Percentiles rank a stretch among this genome's conserved stretches.
phyloP scores from a whole-genome alignment of 768 basidiomycete genomes.

The Leccinum fibrillosum region DNA sequence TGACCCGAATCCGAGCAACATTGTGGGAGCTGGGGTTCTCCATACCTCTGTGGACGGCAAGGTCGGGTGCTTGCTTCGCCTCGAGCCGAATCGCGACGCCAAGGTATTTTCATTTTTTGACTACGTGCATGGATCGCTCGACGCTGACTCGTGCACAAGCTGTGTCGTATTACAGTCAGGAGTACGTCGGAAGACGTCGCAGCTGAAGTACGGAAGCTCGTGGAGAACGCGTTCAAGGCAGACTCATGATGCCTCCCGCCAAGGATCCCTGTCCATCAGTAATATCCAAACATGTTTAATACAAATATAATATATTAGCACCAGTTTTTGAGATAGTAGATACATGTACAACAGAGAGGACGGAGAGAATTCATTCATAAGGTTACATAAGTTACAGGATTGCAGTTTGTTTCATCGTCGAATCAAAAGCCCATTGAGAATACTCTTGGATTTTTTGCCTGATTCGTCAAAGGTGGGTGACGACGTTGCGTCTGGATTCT shows the following conservation, averaged over 20 bases:
- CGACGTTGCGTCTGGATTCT: slow-evolving; percentile 6
- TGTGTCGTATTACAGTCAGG: slow-evolving; percentile 90
- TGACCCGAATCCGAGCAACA: slow-evolving; percentile 92
- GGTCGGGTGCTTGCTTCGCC: slow-evolving; percentile 87
- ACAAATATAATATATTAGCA: slow-evolving; percentile 24
- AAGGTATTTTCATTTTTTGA: slow-evolving; percentile 53
- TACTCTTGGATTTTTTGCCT: slow-evolving; percentile 34
- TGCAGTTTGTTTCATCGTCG: slow-evolving; percentile 29
- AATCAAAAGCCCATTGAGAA: slow-evolving; percentile 39
- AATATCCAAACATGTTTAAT: slow-evolving; percentile 20
- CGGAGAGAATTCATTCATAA: neutral
- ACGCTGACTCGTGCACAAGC: slow-evolving; percentile 38
- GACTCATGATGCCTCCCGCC: slow-evolving; percentile 9
- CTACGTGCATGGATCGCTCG: neutral
- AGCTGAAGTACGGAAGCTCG: slow-evolving; percentile 55
- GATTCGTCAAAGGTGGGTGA: slow-evolving; percentile 17
- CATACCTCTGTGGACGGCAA: slow-evolving; percentile 91
- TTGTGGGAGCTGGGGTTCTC: slow-evolving; percentile 94
- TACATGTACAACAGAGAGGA: neutral
- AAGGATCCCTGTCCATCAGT: slow-evolving; percentile 6
- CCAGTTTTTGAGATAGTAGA: slow-evolving; percentile 5
- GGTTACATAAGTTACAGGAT: neutral
- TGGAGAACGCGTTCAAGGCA: slow-evolving; percentile 38
- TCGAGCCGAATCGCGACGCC: slow-evolving; percentile 95
- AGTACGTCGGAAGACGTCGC: slow-evolving; percentile 94